These are phyloP conservation scores for Scheffersomyces spartinae DNA, from an alignment of 805 yeast genomes.

Conservation along the genomic window DNA sequence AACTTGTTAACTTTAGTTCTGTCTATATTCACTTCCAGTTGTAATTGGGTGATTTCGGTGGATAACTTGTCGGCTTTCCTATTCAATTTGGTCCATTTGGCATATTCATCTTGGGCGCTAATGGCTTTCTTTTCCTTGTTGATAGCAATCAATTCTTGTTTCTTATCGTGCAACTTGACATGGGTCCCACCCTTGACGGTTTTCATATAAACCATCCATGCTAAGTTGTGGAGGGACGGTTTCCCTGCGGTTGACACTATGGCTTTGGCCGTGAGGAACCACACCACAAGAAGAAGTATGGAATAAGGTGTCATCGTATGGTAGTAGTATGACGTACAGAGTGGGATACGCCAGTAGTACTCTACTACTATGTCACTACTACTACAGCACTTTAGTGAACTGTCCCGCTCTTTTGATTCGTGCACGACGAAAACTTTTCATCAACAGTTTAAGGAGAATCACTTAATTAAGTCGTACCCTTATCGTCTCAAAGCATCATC, in stretches of 20 bases:
- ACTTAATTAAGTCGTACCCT: too few species aligned
- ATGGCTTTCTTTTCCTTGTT: constrained; percentile 46
- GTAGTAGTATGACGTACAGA: too few species aligned
- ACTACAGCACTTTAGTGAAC: too few species aligned
- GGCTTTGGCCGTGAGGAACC: too few species aligned
- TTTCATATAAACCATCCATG: constrained; percentile 27
- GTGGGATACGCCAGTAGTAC: too few species aligned
- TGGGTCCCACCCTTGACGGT: constrained; percentile 24
- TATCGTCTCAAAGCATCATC: too few species aligned
- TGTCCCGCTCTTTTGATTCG: too few species aligned
- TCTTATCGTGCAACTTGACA: constrained; percentile 14
- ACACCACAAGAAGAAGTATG: too few species aligned
- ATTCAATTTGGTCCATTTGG: constrained; percentile 89
- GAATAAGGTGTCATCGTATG: too few species aligned
- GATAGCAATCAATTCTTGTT: constrained; percentile 34
- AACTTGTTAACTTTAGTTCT: constrained; percentile 20
- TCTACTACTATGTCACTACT: too few species aligned
- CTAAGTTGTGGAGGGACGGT: constrained; percentile 15
- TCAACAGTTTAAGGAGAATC: too few species aligned
- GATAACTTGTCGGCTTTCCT: constrained; percentile 52
- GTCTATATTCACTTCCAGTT: constrained; percentile 22
- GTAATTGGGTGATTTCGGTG: constrained; percentile 36
- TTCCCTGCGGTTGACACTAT: constrained; percentile 10
- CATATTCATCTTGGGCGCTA: constrained; percentile 89
- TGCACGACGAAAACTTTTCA: too few species aligned